Base-by-base conservation (phyloP, 208 protist genomes). In the Trypanosoma theileri region DNA sequence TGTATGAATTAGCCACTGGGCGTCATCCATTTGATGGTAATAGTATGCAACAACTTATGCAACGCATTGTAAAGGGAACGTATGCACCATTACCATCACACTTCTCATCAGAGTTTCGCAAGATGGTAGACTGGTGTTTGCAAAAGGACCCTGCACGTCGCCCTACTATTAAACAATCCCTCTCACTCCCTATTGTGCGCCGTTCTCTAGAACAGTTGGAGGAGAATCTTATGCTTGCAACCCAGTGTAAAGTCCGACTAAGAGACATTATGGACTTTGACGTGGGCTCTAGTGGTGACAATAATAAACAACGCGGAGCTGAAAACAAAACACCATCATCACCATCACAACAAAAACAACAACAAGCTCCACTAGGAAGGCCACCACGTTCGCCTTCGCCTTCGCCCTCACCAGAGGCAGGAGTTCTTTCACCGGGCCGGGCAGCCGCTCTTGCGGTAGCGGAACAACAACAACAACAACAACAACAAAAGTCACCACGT, bases 41-140 rank as follows among this genome's bases (percentile, higher is more conserved):
- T 31, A 97, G 85, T 74, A 96, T 98, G 92, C 94, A 97, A 41
- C 88, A 94, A 62, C 82, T 98, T 8, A 96, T 98, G 85, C 84
- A 95, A 50, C 85, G 91, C 63, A 98, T 98, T 62, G 82, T 98
- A 9, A 85, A 89, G 54, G 87, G 88, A 10, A 66, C 66, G 19
- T 95, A 96, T 64, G 60, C 89, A 6, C 85, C 91, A 40, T 79
- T 98, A 17, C 83, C 89, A 12, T 86, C 78, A 59, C 60, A 85
- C 55, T 98, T 97, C 75, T 92, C 81, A 8, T 26, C 66, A 4
- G 87, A 94, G 51, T 92, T 97, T 61, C 79, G 92, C 14, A 85
- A 91, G 58, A 86, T 97, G 81, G 81, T 97, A 26, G 86, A 89
- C 53, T 91, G 85, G 85, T 96, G 88, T 61, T 68, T 96, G 24